Evolutionary conservation across 352 stramenopile species (phyloP).

Genomic region (Globisporangium uncinulatum): DNA sequence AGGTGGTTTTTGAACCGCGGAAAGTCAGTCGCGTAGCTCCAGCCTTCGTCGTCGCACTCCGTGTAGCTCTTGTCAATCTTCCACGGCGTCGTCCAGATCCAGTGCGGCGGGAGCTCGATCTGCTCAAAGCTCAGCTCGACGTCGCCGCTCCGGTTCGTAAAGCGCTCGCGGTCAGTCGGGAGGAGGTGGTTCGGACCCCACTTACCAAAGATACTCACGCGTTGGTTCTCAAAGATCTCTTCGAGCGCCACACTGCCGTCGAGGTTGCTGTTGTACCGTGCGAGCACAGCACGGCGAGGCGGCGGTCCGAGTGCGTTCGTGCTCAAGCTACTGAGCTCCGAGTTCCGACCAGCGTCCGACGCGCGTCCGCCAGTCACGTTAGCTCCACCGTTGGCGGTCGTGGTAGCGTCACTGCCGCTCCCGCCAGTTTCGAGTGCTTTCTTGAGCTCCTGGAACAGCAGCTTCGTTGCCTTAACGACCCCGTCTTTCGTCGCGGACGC

Average conservation of each 20-base stretch:
- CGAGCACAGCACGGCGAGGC: conserved; percentile 25
- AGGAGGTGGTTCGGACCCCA: conserved; percentile 82
- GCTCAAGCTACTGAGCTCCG: conserved; percentile 15
- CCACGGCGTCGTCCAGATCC: conserved; percentile 84
- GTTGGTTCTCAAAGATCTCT: conserved; percentile 88
- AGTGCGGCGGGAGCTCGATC: conserved; percentile 61
- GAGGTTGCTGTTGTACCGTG: conserved; percentile 60
- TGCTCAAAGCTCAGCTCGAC: conserved; percentile 76
- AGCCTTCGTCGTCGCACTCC: conserved; percentile 83
- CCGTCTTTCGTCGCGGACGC: conserved; percentile 64
- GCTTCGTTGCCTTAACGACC: conserved; percentile 49
- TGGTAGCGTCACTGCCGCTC: background rate
- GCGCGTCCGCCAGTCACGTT: background rate
- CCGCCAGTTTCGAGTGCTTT: conserved; percentile 26
- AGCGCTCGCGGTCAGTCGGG: conserved; percentile 71
- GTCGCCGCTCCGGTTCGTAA: conserved; percentile 78
- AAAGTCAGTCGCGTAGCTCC: conserved; percentile 85
- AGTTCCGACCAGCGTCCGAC: conserved; percentile 5
- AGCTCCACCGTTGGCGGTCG: background rate
- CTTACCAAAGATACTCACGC: conserved; percentile 84
- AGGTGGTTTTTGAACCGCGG: conserved; percentile 82
- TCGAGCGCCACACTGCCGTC: conserved; percentile 74
- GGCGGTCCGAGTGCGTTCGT: conserved; percentile 9
- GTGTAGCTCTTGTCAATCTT: conserved; percentile 87
- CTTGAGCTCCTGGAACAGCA: conserved; percentile 48